Percentiles rank a stretch among this genome's conserved stretches.
Conservation (phyloP, 495 filamentous ascomycete species). For the Talaromyces proteolyticus region DNA sequence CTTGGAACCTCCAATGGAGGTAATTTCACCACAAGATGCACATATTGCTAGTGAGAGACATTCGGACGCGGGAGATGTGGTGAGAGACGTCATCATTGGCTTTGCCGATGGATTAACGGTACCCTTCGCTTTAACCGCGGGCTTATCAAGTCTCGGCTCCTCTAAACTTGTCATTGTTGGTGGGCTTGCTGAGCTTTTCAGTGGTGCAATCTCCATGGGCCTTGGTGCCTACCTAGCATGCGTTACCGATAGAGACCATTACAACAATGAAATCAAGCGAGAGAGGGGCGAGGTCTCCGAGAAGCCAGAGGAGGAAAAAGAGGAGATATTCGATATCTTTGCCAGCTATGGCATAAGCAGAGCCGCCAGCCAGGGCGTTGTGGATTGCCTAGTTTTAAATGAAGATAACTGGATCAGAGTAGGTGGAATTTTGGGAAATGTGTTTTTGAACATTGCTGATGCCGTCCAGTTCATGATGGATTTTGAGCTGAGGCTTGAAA, state of each 20-base stretch:
- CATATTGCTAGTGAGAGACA: constrained; percentile 1
- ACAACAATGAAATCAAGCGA: constrained; percentile 36
- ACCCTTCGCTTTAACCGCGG: constrained; percentile 60
- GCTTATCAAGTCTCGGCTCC: constrained; percentile 50
- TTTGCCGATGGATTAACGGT: constrained; percentile 61
- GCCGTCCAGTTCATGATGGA: constrained; percentile 46
- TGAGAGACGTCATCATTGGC: constrained; percentile 45
- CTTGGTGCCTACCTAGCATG: constrained; percentile 56
- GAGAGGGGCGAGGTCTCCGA: constrained; percentile 34
- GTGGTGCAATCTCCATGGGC: constrained; percentile 66
- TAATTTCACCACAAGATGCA: constrained; percentile 1
- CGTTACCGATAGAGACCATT: constrained; percentile 40
- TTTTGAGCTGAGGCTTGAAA: constrained; percentile 41
- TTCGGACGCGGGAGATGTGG: neutral
- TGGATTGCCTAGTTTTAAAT: constrained; percentile 31
- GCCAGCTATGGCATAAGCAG: constrained; percentile 30
- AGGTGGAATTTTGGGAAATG: constrained; percentile 1
- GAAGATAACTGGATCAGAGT: constrained; percentile 37
- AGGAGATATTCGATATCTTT: constrained; percentile 37
- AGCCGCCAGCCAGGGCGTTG: constrained; percentile 22
- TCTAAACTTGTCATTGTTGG: constrained; percentile 63
- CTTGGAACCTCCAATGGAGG: constrained; percentile 2
- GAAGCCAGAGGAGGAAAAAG: constrained; percentile 31
- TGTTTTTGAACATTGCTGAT: neutral
- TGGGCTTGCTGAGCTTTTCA: constrained; percentile 62